Evolutionary conservation across 1,139 yeast species (phyloP).

Genomic region (Zygoascus hellenicus): DNA sequence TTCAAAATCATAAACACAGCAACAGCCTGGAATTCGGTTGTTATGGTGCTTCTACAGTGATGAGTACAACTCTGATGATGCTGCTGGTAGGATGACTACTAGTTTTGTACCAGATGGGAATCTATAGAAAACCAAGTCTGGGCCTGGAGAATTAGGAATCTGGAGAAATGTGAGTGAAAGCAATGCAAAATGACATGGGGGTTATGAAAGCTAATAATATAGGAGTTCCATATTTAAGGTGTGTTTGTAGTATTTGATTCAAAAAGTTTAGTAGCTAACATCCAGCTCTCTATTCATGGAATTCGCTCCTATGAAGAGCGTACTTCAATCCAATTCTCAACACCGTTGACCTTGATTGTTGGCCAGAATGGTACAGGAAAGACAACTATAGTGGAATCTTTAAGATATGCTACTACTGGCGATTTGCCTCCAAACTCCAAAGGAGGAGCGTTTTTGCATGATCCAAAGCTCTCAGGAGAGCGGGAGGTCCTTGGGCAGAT

Average conservation of each 20-base stretch:
- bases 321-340: slow-evolving; percentile 85
- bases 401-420: slow-evolving; percentile 92
- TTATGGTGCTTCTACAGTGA: too few species aligned
- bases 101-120: too few species aligned
- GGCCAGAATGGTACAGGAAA: slow-evolving; percentile 99
- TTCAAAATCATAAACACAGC: too few species aligned
- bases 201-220: neutral
- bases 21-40: too few species aligned
- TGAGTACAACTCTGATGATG: too few species aligned
- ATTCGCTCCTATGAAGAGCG: slow-evolving; percentile 83
- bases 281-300: slow-evolving; percentile 76
- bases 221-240: slow-evolving; percentile 33
- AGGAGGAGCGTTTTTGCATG: slow-evolving; percentile 95
- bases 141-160: too few species aligned
- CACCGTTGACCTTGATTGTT: slow-evolving; percentile 86
- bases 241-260: slow-evolving; percentile 2
- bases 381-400: slow-evolving; percentile 91
- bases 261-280: neutral
- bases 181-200: too few species aligned
- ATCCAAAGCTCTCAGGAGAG: slow-evolving; percentile 69
- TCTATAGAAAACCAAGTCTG: too few species aligned
- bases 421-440: slow-evolving; percentile 92
- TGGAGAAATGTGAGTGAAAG: too few species aligned
- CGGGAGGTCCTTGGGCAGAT: slow-evolving; percentile 84
- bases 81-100: too few species aligned